phyloP scores from a whole-genome alignment of 2,329 filamentous ascomycete genomes.

The Aspergillus luchuensis region DNA sequence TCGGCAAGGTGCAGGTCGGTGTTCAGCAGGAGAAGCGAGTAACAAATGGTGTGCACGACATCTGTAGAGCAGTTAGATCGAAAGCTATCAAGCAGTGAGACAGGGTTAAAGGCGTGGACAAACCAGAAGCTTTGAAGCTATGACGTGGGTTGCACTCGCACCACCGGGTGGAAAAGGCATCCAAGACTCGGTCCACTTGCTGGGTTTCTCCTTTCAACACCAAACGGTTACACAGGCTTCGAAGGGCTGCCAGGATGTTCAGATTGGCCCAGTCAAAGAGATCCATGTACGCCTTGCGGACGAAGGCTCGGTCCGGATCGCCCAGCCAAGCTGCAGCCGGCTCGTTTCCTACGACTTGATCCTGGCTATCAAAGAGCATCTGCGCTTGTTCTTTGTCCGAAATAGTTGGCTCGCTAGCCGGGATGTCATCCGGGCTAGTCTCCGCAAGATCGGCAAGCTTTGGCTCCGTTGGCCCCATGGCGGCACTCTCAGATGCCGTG shows the following conservation, averaged over 20 bases:
- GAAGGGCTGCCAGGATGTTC: slow-evolving; percentile 76
- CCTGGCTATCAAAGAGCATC: slow-evolving; percentile 77
- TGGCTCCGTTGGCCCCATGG: slow-evolving; percentile 35
- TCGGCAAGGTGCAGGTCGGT: slow-evolving; percentile 95
- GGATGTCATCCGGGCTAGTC: slow-evolving; percentile 22
- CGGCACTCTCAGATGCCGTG: slow-evolving; percentile 48
- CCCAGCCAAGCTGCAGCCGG: slow-evolving; percentile 88
- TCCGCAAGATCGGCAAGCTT: slow-evolving; percentile 23
- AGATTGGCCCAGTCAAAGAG: slow-evolving; percentile 82
- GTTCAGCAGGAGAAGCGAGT: slow-evolving; percentile 91
- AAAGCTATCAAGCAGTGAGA: background rate
- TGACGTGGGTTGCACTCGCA: slow-evolving; percentile 90
- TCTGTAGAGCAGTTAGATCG: slow-evolving; percentile 55
- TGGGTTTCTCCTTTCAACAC: slow-evolving; percentile 90
- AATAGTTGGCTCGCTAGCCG: slow-evolving; percentile 48
- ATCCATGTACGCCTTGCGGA: slow-evolving; percentile 83
- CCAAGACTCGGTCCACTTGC: slow-evolving; percentile 91
- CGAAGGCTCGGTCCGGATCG: slow-evolving; percentile 54
- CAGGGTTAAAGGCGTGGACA: slow-evolving; percentile 34
- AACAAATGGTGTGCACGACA: slow-evolving; percentile 95
- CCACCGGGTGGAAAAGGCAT: slow-evolving; percentile 87
- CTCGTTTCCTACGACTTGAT: slow-evolving; percentile 76
- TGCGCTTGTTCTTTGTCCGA: slow-evolving; percentile 77
- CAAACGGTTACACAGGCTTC: slow-evolving; percentile 78
- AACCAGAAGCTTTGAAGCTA: slow-evolving; percentile 86